phyloP scores from a whole-genome alignment of 176 grass and related monocot species.

The Hordeum marinum region DNA sequence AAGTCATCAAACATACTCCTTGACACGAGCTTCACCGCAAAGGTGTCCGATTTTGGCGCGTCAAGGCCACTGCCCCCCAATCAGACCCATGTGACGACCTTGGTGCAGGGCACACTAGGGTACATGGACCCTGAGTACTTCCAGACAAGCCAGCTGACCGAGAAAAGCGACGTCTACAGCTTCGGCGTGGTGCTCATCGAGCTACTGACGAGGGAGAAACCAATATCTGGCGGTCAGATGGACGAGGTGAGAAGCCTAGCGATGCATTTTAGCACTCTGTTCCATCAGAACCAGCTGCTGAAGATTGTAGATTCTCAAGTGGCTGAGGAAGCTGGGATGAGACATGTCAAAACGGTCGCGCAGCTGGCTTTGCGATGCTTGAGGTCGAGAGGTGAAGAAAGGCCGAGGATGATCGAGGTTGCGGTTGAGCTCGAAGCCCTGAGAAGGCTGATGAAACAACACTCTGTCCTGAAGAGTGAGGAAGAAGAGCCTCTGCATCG shows the following conservation, averaged over 20 bases:
- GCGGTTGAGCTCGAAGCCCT: not conserved
- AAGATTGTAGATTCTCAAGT: conserved; percentile 39
- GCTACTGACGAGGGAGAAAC: conserved; percentile 45
- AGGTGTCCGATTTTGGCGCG: conserved; percentile 65
- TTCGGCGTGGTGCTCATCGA: conserved; percentile 57
- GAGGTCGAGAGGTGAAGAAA: conserved; percentile 31
- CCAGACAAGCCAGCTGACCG: conserved; percentile 50
- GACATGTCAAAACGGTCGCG: conserved; percentile 29
- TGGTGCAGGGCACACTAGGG: conserved; percentile 56
- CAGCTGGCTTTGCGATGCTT: not conserved
- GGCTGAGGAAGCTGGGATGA: conserved; percentile 32
- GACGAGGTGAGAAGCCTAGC: conserved; percentile 41
- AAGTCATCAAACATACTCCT: conserved; percentile 64
- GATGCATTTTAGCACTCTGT: conserved; percentile 26
- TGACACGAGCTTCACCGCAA: conserved; percentile 40
- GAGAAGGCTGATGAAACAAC: conserved; percentile 6
- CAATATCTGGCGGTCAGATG: conserved; percentile 11
- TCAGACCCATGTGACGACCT: conserved; percentile 61
- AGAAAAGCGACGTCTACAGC: conserved; percentile 72
- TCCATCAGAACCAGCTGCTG: conserved; percentile 24
- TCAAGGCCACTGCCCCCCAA: conserved; percentile 46
- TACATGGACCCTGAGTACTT: conserved; percentile 73
- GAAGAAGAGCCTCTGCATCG: not conserved
- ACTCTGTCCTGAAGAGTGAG: not conserved
- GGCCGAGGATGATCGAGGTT: conserved; percentile 21